phyloP scores from a whole-genome alignment of 2,329 filamentous ascomycete species.

The Talaromyces sp. region DNA sequence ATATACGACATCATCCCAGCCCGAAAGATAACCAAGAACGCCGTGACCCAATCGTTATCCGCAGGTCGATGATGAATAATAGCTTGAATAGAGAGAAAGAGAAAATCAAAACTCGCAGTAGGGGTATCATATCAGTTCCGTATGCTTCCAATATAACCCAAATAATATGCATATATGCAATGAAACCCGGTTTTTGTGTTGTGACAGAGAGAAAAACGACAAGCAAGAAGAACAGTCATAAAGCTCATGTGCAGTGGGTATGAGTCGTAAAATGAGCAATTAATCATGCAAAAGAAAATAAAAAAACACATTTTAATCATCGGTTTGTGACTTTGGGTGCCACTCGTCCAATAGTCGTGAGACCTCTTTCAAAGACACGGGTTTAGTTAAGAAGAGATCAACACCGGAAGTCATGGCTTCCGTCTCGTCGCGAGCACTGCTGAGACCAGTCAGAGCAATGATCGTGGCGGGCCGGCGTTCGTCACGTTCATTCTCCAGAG shows the following conservation, averaged over 20 bases:
- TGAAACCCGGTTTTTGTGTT: not conserved
- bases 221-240: not conserved
- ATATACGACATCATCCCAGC: not conserved
- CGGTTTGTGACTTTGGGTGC: constrained; percentile 29
- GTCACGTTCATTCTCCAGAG: constrained; percentile 36
- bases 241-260: not conserved
- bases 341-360: constrained; percentile 37
- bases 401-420: constrained; percentile 44
- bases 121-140: constrained; percentile 18
- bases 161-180: constrained; percentile 13
- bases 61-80: not conserved
- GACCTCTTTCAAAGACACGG: constrained; percentile 45
- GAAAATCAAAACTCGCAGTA: constrained; percentile 8
- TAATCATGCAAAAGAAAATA: not conserved
- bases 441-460: constrained; percentile 46
- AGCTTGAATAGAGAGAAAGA: not conserved
- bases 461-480: constrained; percentile 36
- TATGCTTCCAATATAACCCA: constrained; percentile 18
- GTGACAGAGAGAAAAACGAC: not conserved
- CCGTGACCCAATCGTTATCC: constrained; percentile 5
- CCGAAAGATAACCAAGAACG: not conserved
- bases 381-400: constrained; percentile 48
- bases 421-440: constrained; percentile 41
- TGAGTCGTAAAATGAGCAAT: not conserved
- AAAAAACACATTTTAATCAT: constrained; percentile 1